Percentiles rank a stretch among this genome's conserved stretches.
phyloP scores from a whole-genome alignment of 805 yeast genomes.

The Schizosaccharomyces pombe region ASM294v3 CU329670.1:1214001-1214500 shows the following conservation, averaged over 20 bases:
- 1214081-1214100: neutral
- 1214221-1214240: slow-evolving; percentile 4
- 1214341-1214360: neutral
- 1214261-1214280: neutral
- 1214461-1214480: neutral
- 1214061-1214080: neutral
- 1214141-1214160: neutral
- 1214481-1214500: neutral
- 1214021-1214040: neutral
- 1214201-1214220: neutral
- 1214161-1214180: neutral
- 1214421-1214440: neutral
- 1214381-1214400: neutral
- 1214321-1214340: neutral
- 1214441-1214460: neutral
- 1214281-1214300: neutral
- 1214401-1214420: neutral
- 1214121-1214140: neutral
- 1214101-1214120: no score
- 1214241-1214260: slow-evolving; percentile 4
- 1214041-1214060: neutral
- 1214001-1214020: neutral
- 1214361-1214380: neutral
- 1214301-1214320: neutral
- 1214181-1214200: neutral